These are phyloP conservation scores for Mycena vulgaris DNA, from an alignment of 768 basidiomycete species.

Conservation along the genomic window DNA sequence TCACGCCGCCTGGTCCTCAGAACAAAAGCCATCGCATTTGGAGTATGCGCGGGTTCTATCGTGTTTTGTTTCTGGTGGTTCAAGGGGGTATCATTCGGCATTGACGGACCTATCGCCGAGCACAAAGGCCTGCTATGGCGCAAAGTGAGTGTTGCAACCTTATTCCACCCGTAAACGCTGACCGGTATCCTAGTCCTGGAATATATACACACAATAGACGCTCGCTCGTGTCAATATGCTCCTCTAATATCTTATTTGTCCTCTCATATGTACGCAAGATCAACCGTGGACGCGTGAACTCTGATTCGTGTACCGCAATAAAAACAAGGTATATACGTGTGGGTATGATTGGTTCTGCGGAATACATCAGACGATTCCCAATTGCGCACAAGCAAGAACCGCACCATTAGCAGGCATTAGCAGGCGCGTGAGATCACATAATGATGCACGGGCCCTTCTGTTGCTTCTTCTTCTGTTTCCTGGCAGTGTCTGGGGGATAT, in stretches of 20 bases:
- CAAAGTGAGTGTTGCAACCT: slow-evolving; percentile 55
- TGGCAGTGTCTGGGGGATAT: slow-evolving; percentile 68
- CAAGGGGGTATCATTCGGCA: slow-evolving; percentile 89
- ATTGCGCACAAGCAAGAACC: background rate
- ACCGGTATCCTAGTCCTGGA: slow-evolving; percentile 33
- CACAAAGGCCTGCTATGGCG: slow-evolving; percentile 89
- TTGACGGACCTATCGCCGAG: slow-evolving; percentile 88
- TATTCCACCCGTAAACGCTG: slow-evolving; percentile 1
- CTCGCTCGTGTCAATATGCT: slow-evolving; percentile 22
- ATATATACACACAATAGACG: slow-evolving; percentile 41
- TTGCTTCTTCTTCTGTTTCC: slow-evolving; percentile 52
- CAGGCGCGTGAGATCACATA: slow-evolving; percentile 52
- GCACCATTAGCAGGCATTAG: slow-evolving; percentile 26
- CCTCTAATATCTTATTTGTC: slow-evolving; percentile 40
- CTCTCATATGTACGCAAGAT: slow-evolving; percentile 20
- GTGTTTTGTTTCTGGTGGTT: slow-evolving; percentile 97
- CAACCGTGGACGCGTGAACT: slow-evolving; percentile 29
- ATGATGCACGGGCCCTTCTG: slow-evolving; percentile 52
- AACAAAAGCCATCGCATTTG: slow-evolving; percentile 84
- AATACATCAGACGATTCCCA: background rate
- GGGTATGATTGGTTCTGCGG: slow-evolving; percentile 37
- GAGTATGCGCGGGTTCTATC: slow-evolving; percentile 69
- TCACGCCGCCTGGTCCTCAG: slow-evolving; percentile 72
- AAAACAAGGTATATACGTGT: slow-evolving; percentile 34
- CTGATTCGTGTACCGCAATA: slow-evolving; percentile 28